Conservation (phyloP, 2,329 filamentous ascomycete species). For the Colletotrichum coccodes region DNA sequence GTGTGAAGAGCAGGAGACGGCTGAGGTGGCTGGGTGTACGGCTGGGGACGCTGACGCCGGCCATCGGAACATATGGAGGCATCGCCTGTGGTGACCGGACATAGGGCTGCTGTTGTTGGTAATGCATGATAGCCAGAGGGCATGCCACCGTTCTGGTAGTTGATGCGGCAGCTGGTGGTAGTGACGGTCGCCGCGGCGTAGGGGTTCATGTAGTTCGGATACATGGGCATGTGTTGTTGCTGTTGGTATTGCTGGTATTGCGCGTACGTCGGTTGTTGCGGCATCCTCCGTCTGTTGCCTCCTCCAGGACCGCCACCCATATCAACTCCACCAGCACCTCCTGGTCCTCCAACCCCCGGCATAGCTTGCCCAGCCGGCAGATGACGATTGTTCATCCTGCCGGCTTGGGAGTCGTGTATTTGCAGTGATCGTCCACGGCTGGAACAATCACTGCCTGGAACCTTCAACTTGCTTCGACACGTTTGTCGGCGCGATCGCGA, state of each 20-base stretch:
- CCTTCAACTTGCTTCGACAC: constrained; percentile 23
- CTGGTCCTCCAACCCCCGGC: constrained; percentile 52
- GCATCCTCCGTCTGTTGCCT: constrained; percentile 49
- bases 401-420: constrained; percentile 63
- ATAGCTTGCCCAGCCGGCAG: constrained; percentile 80
- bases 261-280: constrained; percentile 48
- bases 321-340: constrained; percentile 38
- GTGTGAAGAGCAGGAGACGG: constrained; percentile 64
- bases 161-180: constrained; percentile 68
- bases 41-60: constrained; percentile 56
- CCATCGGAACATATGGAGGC: constrained; percentile 64
- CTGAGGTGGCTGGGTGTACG: constrained; percentile 60
- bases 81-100: constrained; percentile 61
- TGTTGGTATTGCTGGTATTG: constrained; percentile 38
- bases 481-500: constrained; percentile 22
- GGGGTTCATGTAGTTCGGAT: constrained; percentile 58
- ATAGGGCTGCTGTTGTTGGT: constrained; percentile 53
- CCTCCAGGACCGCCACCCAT: constrained; percentile 43
- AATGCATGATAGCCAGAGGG: constrained; percentile 59
- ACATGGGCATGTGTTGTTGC: constrained; percentile 52
- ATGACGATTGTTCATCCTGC: constrained; percentile 82
- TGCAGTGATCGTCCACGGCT: constrained; percentile 36
- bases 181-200: constrained; percentile 56
- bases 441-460: constrained; percentile 33
- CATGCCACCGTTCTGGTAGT: constrained; percentile 64